Evolutionary conservation across 2,329 filamentous ascomycete genomes (phyloP).

Genomic region (Tolypocladium tropicale): DNA sequence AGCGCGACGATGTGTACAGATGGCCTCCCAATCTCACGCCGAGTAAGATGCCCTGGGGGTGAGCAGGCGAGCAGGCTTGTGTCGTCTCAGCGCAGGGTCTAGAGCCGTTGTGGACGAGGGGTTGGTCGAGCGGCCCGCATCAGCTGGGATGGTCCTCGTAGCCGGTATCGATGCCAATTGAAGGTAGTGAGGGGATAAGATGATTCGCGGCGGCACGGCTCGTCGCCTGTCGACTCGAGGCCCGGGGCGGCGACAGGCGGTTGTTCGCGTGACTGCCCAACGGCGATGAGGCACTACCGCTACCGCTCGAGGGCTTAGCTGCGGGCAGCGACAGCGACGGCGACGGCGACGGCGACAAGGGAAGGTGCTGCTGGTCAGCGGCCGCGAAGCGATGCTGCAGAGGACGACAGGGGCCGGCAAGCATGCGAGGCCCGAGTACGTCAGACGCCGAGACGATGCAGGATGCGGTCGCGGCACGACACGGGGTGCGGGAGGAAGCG

Average conservation of each 20-base stretch:
- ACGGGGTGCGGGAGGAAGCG: not conserved
- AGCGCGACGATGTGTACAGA: constrained; percentile 7
- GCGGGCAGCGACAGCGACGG: constrained; percentile 2
- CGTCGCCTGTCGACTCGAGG: constrained; percentile 8
- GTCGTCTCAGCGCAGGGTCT: constrained; percentile 20
- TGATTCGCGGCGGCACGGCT: constrained; percentile 8
- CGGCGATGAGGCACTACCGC: not conserved
- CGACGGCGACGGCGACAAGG: not conserved
- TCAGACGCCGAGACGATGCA: not conserved
- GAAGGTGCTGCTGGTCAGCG: not conserved
- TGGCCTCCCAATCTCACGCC: constrained; percentile 8
- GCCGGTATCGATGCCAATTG: constrained; percentile 18
- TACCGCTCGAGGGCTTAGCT: not conserved
- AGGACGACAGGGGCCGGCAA: not conserved
- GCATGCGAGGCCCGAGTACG: constrained; percentile 1
- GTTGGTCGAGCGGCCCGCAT: constrained; percentile 24
- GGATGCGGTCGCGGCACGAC: not conserved
- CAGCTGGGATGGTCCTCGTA: constrained; percentile 15
- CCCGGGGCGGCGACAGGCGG: not conserved
- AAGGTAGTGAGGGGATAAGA: constrained; percentile 5
- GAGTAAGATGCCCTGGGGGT: not conserved
- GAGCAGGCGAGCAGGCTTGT: not conserved
- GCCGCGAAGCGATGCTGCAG: constrained; percentile 1
- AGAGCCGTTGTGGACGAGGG: constrained; percentile 20
- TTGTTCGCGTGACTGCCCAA: not conserved